These are phyloP conservation scores for Centaurea solstitialis DNA, from an alignment of 129 eudicot species.

Conservation along the genomic window DNA sequence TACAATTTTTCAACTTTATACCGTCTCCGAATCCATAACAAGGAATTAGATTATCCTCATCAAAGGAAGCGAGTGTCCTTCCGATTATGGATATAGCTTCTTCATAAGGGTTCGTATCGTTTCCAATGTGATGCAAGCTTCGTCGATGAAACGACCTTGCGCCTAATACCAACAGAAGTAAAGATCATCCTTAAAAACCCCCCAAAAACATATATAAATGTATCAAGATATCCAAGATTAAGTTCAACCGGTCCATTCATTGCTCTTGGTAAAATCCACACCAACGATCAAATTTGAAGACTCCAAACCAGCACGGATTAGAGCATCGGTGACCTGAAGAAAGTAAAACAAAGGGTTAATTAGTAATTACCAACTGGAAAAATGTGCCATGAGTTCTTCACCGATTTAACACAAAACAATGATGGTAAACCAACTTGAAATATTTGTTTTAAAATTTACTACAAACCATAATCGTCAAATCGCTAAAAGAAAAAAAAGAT, in stretches of 20 bases:
- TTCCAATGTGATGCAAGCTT: conserved; percentile 89
- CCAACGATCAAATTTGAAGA: conserved; percentile 92
- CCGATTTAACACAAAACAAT: not conserved
- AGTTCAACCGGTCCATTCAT: conserved; percentile 89
- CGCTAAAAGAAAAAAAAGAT: not conserved
- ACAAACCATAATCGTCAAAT: not conserved
- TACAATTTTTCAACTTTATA: conserved; percentile 23
- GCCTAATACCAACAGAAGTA: conserved; percentile 41
- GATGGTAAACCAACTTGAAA: not conserved
- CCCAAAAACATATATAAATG: not conserved
- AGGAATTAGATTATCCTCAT: conserved; percentile 92
- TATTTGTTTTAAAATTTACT: not conserved
- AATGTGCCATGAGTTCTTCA: not conserved
- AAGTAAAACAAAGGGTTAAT: not conserved
- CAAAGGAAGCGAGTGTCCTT: conserved; percentile 76
- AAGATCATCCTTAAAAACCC: conserved; percentile 2
- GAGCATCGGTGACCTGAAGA: conserved; percentile 79
- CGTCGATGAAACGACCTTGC: conserved; percentile 78
- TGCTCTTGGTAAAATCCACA: conserved; percentile 94
- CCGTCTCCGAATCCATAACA: conserved; percentile 99
- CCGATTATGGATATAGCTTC: conserved; percentile 97
- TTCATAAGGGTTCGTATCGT: conserved; percentile 77
- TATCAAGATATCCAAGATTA: not conserved
- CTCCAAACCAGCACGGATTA: conserved; percentile 87
- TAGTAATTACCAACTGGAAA: not conserved